phyloP scores from a whole-genome alignment of 2,329 filamentous ascomycete species.

The Botrytis sinoallii region DNA sequence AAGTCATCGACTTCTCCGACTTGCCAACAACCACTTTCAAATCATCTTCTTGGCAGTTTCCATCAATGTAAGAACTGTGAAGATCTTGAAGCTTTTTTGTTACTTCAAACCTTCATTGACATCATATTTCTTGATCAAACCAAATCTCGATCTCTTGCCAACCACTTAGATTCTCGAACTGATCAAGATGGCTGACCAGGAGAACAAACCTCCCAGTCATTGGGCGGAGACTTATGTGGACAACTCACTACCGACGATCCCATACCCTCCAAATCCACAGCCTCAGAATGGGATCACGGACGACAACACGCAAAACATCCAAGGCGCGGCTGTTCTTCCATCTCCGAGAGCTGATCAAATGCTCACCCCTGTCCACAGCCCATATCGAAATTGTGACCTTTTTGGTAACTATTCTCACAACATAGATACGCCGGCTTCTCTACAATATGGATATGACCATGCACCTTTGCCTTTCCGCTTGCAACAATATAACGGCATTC shows the following conservation, averaged over 20 bases:
- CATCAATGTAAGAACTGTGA: neutral
- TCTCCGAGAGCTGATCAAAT: neutral
- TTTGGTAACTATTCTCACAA: neutral
- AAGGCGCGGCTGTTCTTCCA: neutral
- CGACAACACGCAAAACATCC: neutral
- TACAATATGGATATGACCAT: too few relatives aligned
- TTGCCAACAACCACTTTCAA: neutral
- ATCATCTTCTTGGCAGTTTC: neutral
- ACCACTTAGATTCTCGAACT: accelerated
- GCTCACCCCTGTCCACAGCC: neutral
- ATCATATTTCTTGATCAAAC: too few relatives aligned
- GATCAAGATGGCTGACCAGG: neutral
- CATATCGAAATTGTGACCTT: neutral
- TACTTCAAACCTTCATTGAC: too few relatives aligned
- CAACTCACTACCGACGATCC: too few relatives aligned
- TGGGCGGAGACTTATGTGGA: too few relatives aligned
- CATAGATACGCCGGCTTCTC: accelerated
- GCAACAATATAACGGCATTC: accelerated
- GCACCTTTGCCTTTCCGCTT: accelerated
- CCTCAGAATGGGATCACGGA: accelerated
- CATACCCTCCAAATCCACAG: accelerated
- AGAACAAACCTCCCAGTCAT: accelerated
- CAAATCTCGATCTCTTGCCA: neutral
- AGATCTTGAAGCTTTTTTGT: neutral
- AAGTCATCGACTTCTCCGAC: neutral